phyloP scores from a whole-genome alignment of 495 filamentous ascomycete species.

The Umbilicaria muhlenbergii region DNA sequence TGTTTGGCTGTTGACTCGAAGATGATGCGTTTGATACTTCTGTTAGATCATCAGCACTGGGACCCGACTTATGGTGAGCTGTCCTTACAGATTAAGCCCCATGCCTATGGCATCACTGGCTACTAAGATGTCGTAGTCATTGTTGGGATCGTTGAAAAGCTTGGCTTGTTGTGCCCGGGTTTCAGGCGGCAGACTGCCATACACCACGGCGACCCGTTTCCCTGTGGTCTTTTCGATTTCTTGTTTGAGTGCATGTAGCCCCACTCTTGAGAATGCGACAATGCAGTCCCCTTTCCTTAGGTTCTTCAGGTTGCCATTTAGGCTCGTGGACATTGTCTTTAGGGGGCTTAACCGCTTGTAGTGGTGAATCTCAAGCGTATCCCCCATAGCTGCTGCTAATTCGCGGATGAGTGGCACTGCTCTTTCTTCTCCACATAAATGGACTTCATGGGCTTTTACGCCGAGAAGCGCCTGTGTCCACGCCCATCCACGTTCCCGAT shows the following conservation, averaged over 20 bases:
- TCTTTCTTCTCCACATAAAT: constrained; percentile 84
- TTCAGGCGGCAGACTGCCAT: constrained; percentile 83
- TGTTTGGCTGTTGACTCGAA: constrained; percentile 66
- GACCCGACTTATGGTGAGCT: not conserved
- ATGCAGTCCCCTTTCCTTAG: constrained; percentile 84
- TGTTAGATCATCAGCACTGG: constrained; percentile 11
- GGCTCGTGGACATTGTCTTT: constrained; percentile 41
- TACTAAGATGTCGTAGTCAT: constrained; percentile 85
- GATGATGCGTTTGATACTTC: constrained; percentile 77
- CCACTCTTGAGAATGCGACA: constrained; percentile 66
- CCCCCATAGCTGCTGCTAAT: constrained; percentile 66
- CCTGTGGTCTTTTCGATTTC: constrained; percentile 64
- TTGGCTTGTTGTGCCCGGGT: constrained; percentile 79
- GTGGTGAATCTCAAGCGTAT: constrained; percentile 60
- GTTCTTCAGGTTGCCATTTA: constrained; percentile 43
- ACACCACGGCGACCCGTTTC: constrained; percentile 75
- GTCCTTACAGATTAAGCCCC: constrained; percentile 72
- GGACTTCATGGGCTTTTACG: constrained; percentile 69
- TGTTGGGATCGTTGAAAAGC: constrained; percentile 87
- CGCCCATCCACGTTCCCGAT: constrained; percentile 72
- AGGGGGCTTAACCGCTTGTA: constrained; percentile 77
- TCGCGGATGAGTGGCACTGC: constrained; percentile 64
- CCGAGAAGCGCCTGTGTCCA: constrained; percentile 93
- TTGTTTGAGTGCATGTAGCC: constrained; percentile 64
- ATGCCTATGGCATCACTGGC: constrained; percentile 97